Percentiles rank a stretch among this genome's conserved stretches.
Evolutionary conservation across 768 basidiomycete genomes (phyloP).

Genomic region (Infundibulicybe gibba): DNA sequence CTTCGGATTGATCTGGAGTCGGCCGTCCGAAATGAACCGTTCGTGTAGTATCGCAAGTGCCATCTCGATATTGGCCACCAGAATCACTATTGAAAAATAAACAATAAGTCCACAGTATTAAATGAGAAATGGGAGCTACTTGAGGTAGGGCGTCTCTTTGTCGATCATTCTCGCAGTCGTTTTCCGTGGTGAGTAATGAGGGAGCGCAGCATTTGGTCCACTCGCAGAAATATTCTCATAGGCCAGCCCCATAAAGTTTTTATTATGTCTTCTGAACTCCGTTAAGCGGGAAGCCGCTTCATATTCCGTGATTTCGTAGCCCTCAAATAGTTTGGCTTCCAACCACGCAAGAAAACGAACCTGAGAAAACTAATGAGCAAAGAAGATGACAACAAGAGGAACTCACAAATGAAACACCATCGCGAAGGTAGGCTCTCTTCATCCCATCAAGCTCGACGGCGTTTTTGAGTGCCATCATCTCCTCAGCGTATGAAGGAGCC

Average conservation of each 20-base stretch:
- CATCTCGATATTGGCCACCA: constrained; percentile 86
- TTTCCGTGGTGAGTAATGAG: constrained; percentile 86
- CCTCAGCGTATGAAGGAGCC: constrained; percentile 64
- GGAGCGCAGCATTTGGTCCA: constrained; percentile 89
- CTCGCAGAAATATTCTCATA: constrained; percentile 89
- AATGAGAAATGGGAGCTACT: constrained; percentile 43
- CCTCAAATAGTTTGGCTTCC: constrained; percentile 71
- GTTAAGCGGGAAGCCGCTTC: constrained; percentile 85
- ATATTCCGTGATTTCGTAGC: constrained; percentile 87
- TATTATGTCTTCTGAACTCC: constrained; percentile 66
- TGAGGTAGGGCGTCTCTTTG: constrained; percentile 80
- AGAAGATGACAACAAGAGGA: constrained; percentile 5
- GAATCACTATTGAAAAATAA: constrained; percentile 62
- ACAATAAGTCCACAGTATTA: constrained; percentile 7
- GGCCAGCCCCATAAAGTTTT: constrained; percentile 79
- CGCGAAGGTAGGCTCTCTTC: constrained; percentile 80
- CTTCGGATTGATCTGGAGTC: constrained; percentile 80
- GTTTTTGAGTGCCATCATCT: constrained; percentile 88
- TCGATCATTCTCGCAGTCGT: constrained; percentile 69
- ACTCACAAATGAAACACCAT: constrained; percentile 82
- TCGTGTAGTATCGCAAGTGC: constrained; percentile 83
- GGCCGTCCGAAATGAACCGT: constrained; percentile 88
- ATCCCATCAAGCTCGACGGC: constrained; percentile 80
- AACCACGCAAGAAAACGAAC: constrained; percentile 89
- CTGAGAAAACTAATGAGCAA: constrained; percentile 25